Evolutionary conservation across 352 stramenopile species (phyloP).

Genomic region (Pythium angustatum): DNA sequence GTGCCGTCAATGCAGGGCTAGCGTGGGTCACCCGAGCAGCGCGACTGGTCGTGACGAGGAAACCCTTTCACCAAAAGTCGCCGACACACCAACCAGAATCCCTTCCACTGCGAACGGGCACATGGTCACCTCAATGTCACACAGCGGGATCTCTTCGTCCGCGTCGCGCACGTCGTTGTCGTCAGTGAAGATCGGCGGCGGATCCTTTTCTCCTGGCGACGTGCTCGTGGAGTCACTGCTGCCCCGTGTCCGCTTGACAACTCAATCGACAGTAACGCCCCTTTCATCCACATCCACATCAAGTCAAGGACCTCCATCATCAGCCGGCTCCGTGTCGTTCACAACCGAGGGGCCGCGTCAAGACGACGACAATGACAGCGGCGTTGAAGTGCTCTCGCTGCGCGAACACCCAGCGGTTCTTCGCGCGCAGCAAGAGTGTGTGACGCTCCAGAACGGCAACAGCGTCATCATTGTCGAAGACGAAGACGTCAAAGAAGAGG

Average conservation of each 20-base stretch:
- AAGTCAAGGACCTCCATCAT: neutral
- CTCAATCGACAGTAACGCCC: neutral
- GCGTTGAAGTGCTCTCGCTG: slow-evolving; percentile 45
- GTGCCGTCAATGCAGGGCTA: too few relatives aligned
- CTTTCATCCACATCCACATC: slow-evolving; percentile 5
- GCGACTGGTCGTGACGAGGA: neutral
- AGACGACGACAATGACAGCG: slow-evolving; percentile 6
- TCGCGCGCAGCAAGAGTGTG: slow-evolving; percentile 63
- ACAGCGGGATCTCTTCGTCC: slow-evolving; percentile 6
- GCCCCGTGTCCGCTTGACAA: slow-evolving; percentile 28
- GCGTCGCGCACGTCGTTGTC: slow-evolving; percentile 28
- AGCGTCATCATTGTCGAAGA: slow-evolving; percentile 69
- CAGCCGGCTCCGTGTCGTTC: neutral
- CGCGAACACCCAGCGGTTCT: slow-evolving; percentile 49
- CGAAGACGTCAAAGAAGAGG: slow-evolving; percentile 72
- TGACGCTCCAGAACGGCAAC: slow-evolving; percentile 63
- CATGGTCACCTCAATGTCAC: neutral
- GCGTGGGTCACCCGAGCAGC: neutral
- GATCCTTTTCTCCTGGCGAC: slow-evolving; percentile 58
- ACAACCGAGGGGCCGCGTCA: neutral
- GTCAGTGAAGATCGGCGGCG: slow-evolving; percentile 53
- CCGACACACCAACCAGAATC: neutral
- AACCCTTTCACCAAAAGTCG: neutral
- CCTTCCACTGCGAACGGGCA: too few relatives aligned
- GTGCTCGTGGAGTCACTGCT: slow-evolving; percentile 62